A percentile compares a stretch with the other conserved stretches of the same genome.
These are phyloP conservation scores for Xylariaceae sp. DNA, from an alignment of 2,329 filamentous ascomycete genomes.

Conservation along the genomic window DNA sequence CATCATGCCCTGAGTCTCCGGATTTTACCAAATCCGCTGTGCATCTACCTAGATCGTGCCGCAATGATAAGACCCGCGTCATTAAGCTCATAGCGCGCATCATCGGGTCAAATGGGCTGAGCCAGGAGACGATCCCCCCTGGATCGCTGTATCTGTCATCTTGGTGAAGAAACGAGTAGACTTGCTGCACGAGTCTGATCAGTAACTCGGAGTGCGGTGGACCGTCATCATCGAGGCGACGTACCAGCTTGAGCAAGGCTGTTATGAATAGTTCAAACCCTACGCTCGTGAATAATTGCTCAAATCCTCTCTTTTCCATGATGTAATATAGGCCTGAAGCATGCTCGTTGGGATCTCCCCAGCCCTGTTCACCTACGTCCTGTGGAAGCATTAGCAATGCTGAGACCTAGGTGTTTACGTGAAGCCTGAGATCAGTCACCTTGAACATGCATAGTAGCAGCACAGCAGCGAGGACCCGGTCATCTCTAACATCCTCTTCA, in stretches of 20 bases:
- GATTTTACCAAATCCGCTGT: background rate
- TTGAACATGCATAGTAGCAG: conserved; percentile 17
- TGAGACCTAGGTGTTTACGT: background rate
- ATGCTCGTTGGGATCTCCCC: conserved; percentile 14
- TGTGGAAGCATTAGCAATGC: conserved; percentile 7
- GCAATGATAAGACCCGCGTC: conserved; percentile 8
- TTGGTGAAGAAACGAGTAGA: conserved; percentile 11
- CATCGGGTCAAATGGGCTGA: conserved; percentile 10
- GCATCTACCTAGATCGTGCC: conserved; percentile 8
- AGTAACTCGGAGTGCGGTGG: background rate
- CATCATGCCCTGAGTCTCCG: background rate
- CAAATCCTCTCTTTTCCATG: conserved; percentile 15
- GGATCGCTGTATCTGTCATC: conserved; percentile 15
- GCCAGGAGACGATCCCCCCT: conserved; percentile 9
- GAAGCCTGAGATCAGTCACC: conserved; percentile 1
- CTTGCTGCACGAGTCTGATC: conserved; percentile 7
- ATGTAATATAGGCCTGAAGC: conserved; percentile 16
- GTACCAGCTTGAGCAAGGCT: conserved; percentile 14
- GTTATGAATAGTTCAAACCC: conserved; percentile 16
- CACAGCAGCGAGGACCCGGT: conserved; percentile 13
- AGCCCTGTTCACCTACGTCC: conserved; percentile 15
- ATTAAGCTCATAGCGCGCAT: conserved; percentile 17
- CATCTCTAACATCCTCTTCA: conserved; percentile 12
- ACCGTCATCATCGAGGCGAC: background rate
- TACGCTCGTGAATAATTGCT: conserved; percentile 12